Conservation (phyloP, 805 yeast genomes). For the Spathaspora girioi region DNA sequence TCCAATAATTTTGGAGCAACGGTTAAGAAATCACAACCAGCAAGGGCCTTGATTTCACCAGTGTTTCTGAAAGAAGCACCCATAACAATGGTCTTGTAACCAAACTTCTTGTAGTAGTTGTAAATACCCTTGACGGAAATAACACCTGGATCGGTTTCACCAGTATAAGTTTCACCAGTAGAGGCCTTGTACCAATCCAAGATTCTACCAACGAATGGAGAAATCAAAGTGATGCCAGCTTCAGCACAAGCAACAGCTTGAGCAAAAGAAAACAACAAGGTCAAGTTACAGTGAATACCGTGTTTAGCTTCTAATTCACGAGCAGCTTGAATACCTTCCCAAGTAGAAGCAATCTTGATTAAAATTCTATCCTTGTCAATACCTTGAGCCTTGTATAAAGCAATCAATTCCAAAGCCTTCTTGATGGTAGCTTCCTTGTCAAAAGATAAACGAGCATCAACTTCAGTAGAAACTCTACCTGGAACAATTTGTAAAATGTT, state of each 20-base stretch:
- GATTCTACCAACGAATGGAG: constrained; percentile 99
- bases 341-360: constrained; percentile 96
- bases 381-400: constrained; percentile 80
- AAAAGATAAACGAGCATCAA: constrained; percentile 96
- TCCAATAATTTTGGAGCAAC: constrained; percentile 91
- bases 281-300: constrained; percentile 91
- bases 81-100: constrained; percentile 97
- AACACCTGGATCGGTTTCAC: constrained; percentile 94
- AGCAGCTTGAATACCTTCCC: constrained; percentile 99
- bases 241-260: constrained; percentile 99
- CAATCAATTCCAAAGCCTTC: constrained; percentile 90
- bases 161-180: constrained; percentile 83
- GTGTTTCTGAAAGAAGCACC: constrained; percentile 99
- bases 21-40: constrained; percentile 96
- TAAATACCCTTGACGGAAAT: constrained; percentile 78
- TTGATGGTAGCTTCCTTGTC: constrained; percentile 90
- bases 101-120: constrained; percentile 97
- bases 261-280: constrained; percentile 87
- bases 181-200: constrained; percentile 96
- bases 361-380: constrained; percentile 85
- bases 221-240: constrained; percentile 91
- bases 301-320: constrained; percentile 87
- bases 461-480: constrained; percentile 99
- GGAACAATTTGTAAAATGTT: constrained; percentile 93
- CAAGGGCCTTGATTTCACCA: constrained; percentile 93